Base-by-base conservation (phyloP, 169 alveolate species). In the Plasmodium inui region DNA sequence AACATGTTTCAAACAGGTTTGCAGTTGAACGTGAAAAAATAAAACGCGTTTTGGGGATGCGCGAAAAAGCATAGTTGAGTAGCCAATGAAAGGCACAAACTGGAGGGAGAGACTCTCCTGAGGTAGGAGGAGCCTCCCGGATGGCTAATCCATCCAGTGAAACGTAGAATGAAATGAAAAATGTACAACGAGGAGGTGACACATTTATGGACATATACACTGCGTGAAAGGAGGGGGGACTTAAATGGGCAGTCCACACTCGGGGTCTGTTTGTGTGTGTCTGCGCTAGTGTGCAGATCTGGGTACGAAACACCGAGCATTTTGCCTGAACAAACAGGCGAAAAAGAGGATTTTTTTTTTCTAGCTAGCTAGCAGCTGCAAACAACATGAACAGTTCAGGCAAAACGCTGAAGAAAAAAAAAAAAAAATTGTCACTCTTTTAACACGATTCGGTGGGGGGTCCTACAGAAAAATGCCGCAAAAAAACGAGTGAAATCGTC, bases 331-430 rank as follows among this genome's bases (percentile, higher is more conserved):
- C 30, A 67, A n/a, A 10, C 37, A 67, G 76, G 30, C 17, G 22
- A 67, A 28, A 67, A 37, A 19, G 8, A 76, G 37, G 44, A 37
- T n/a, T 76, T n/a, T 76, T n/a, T 26, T 30, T 76, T 6, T 74
- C n/a, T 76, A 14, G 30, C n/a, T 37, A 10, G 70, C 83, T 76
- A 37, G 61, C 28, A 37, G 44, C 26, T 76, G 50, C 50, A 37
- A 37, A 76, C 50, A 19, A 19, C 83, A 76, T 76, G 50, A 76
- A 30, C 61, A 6, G 83, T 76, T 37, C 70, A 76, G 83, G 61
- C 28, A 9, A 26, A 34, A 76, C 61, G 28, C 2, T 34, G 32
- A 76, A 76, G 17, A 76, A 76, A 76, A 76, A 74, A 74, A 3
- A 17, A 50, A 14, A 50, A 50, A 12, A 50, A 50, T 50, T 0